phyloP scores from a whole-genome alignment of 805 yeast species.

The Lipomyces kockii region DNA sequence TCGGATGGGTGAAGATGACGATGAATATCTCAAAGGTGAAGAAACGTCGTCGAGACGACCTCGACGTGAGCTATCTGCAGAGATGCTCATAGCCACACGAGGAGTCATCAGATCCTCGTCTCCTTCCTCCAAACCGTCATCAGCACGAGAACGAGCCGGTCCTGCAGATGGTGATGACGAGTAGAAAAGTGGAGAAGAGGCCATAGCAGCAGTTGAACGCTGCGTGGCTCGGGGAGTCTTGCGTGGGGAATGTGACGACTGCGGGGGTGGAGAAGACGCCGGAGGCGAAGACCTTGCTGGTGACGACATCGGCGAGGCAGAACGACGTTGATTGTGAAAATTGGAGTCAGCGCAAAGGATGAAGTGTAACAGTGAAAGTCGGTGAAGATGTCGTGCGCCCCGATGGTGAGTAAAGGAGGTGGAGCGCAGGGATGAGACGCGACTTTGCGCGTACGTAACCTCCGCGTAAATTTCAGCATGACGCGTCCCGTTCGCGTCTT shows the following conservation, averaged over 20 bases:
- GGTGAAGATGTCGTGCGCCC: not conserved
- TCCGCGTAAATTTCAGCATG: not conserved
- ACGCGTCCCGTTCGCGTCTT: not conserved
- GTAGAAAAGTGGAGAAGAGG: conserved; percentile 30
- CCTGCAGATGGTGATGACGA: conserved; percentile 23
- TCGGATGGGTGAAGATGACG: conserved; percentile 31
- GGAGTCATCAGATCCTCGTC: conserved; percentile 20
- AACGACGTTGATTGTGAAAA: not conserved
- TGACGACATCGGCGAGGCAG: not conserved
- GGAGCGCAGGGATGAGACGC: not conserved
- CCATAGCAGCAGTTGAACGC: not conserved
- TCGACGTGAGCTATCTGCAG: conserved; percentile 9
- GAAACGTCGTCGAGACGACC: conserved; percentile 31
- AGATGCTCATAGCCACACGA: conserved; percentile 9
- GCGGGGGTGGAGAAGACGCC: conserved; percentile 6
- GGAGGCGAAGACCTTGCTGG: conserved; percentile 21
- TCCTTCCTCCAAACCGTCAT: conserved; percentile 4
- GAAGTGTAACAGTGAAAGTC: not conserved
- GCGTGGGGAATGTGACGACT: conserved; percentile 7
- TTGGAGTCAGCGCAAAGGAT: not conserved
- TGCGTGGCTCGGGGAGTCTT: not conserved
- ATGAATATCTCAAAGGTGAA: conserved; percentile 32
- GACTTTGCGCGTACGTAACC: not conserved
- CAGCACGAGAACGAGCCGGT: conserved; percentile 7
- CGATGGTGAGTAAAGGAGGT: not conserved